phyloP scores from a whole-genome alignment of 768 basidiomycete genomes.

The Collybiopsis confluens region DNA sequence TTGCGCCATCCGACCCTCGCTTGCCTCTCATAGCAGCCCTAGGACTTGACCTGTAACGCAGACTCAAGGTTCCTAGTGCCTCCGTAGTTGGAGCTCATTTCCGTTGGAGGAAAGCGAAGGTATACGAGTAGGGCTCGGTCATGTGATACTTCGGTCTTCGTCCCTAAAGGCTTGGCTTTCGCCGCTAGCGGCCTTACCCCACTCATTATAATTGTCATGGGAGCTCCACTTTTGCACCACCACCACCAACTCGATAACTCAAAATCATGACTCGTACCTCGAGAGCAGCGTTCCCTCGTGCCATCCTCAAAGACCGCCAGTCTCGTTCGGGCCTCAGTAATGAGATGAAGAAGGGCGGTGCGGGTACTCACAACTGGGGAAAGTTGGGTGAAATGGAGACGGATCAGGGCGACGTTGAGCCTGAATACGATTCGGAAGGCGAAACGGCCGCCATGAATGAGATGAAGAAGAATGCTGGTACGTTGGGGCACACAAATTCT shows the following conservation, averaged over 20 bases:
- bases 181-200: no score
- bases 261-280: constrained; percentile 42
- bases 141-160: no score
- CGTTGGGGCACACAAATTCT: no score
- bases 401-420: constrained; percentile 49
- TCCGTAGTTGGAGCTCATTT: no score
- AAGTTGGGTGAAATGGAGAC: constrained; percentile 62
- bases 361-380: constrained; percentile 87
- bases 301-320: constrained; percentile 71
- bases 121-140: no score
- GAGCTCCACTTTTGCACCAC: constrained; percentile 1
- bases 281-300: constrained; percentile 63
- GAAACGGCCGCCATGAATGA: constrained; percentile 20
- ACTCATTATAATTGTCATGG: background rate
- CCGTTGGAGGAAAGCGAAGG: no score
- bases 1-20: no score
- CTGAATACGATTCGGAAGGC: constrained; percentile 35
- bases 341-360: constrained; percentile 72
- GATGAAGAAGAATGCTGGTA: no score
- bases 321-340: constrained; percentile 73
- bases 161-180: no score
- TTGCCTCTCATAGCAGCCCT: no score
- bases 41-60: no score
- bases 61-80: no score
- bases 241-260: background rate